phyloP scores from a whole-genome alignment of 2,329 filamentous ascomycete species.

The Truncatella angustata region DNA sequence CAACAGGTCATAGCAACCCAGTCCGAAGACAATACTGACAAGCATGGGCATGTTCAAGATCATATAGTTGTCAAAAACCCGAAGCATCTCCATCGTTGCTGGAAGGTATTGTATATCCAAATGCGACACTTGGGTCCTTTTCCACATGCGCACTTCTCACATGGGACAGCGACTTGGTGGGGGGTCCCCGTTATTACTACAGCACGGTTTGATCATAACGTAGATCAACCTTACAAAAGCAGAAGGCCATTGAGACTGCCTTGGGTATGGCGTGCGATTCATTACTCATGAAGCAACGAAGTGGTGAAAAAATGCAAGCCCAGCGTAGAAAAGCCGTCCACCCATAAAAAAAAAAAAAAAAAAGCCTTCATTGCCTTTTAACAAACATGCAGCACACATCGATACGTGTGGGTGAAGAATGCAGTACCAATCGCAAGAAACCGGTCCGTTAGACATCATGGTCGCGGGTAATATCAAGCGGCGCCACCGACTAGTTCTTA shows the following conservation, averaged over 20 bases:
- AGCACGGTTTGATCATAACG: neutral
- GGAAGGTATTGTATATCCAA: too few relatives aligned
- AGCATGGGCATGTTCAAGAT: too few relatives aligned
- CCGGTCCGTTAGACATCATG: neutral
- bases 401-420: neutral
- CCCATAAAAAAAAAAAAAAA: too few relatives aligned
- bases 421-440: neutral
- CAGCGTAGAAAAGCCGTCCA: too few relatives aligned
- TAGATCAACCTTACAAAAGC: neutral
- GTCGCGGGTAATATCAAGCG: constrained; percentile 5
- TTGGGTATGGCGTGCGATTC: neutral
- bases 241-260: neutral
- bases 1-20: neutral
- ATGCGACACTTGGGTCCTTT: neutral
- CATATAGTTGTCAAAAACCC: too few relatives aligned
- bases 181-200: neutral
- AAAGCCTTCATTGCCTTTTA: too few relatives aligned
- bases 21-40: too few relatives aligned
- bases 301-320: too few relatives aligned
- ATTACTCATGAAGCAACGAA: neutral
- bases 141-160: neutral
- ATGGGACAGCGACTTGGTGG: neutral
- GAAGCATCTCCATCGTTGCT: too few relatives aligned
- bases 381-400: neutral
- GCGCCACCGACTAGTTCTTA: constrained; percentile 1